Percentiles rank a stretch among this genome's conserved stretches.
These are phyloP conservation scores for Exobasidium rhododendri DNA, from an alignment of 1,284 basidiomycete genomes.

Conservation along the genomic window DNA sequence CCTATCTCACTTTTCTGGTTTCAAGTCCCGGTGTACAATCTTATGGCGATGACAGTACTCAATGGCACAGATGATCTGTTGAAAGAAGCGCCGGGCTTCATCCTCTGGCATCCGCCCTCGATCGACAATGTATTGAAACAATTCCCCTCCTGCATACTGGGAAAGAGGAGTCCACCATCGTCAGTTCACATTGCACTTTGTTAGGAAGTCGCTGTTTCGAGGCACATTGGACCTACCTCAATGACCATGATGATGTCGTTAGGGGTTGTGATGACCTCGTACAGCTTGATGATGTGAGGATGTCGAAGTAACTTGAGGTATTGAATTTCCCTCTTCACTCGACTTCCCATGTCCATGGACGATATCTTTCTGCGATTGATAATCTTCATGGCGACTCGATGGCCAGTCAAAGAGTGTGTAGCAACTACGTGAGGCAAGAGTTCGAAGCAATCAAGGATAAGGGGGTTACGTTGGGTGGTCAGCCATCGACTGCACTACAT, in stretches of 20 bases:
- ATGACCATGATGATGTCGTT: conserved; percentile 55
- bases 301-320: conserved; percentile 52
- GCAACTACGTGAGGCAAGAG: conserved; percentile 76
- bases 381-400: conserved; percentile 95
- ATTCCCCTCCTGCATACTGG: conserved; percentile 50
- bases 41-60: conserved; percentile 54
- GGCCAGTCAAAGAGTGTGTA: conserved; percentile 86
- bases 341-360: conserved; percentile 65
- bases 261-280: conserved; percentile 54
- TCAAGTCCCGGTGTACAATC: conserved; percentile 64
- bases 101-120: conserved; percentile 48
- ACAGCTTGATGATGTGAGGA: conserved; percentile 55
- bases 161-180: conserved; percentile 2
- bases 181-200: background rate
- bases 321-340: conserved; percentile 77
- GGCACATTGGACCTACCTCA: conserved; percentile 27
- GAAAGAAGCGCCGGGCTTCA: conserved; percentile 52
- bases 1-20: conserved; percentile 41
- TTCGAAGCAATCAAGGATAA: background rate
- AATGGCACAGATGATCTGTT: conserved; percentile 53
- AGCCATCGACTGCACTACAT: too few species aligned
- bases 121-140: conserved; percentile 55
- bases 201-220: background rate
- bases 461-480: background rate
- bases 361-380: conserved; percentile 92